These are phyloP conservation scores for Lecanicillium sp. DNA, from an alignment of 2,329 filamentous ascomycete genomes.

Conservation along the genomic window DNA sequence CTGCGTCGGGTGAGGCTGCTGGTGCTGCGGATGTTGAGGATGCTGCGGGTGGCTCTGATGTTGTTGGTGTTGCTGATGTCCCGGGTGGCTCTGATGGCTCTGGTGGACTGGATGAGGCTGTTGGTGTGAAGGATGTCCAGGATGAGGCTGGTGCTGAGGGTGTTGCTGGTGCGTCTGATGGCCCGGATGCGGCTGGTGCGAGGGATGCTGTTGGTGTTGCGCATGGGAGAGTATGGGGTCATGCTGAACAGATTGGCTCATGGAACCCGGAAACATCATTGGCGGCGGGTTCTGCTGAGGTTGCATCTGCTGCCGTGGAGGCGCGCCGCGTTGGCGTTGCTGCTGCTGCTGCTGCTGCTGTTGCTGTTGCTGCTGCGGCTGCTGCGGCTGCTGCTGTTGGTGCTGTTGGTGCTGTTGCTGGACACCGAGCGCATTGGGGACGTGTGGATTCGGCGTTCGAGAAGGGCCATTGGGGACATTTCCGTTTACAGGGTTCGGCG, in stretches of 20 bases:
- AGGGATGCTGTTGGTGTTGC: constrained; percentile 23
- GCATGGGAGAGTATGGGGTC: constrained; percentile 36
- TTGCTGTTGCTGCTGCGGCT: too few species aligned
- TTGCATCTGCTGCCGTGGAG: constrained; percentile 27
- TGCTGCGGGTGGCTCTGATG: constrained; percentile 16
- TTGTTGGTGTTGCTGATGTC: constrained; percentile 16
- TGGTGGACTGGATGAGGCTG: constrained; percentile 17
- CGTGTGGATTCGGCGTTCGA: constrained; percentile 33
- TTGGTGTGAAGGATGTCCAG: constrained; percentile 12
- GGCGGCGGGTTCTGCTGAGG: constrained; percentile 27
- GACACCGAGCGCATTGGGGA: constrained; percentile 38
- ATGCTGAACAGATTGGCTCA: constrained; percentile 34
- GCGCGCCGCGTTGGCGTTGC: constrained; percentile 31
- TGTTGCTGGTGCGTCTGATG: constrained; percentile 22
- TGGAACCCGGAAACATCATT: constrained; percentile 27
- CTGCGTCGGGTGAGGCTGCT: constrained; percentile 8
- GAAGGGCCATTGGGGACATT: constrained; percentile 41
- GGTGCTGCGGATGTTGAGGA: constrained; percentile 16
- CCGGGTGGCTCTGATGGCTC: constrained; percentile 15
- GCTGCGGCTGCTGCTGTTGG: constrained; percentile 36
- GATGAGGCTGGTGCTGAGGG: constrained; percentile 11
- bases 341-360: constrained; percentile 35
- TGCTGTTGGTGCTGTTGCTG: constrained; percentile 35
- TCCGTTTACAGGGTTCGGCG: constrained; percentile 35
- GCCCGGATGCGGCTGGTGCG: constrained; percentile 12